Evolutionary conservation across 2,329 filamentous ascomycete genomes (phyloP).

Genomic region (Colletotrichum orchidophilum): DNA sequence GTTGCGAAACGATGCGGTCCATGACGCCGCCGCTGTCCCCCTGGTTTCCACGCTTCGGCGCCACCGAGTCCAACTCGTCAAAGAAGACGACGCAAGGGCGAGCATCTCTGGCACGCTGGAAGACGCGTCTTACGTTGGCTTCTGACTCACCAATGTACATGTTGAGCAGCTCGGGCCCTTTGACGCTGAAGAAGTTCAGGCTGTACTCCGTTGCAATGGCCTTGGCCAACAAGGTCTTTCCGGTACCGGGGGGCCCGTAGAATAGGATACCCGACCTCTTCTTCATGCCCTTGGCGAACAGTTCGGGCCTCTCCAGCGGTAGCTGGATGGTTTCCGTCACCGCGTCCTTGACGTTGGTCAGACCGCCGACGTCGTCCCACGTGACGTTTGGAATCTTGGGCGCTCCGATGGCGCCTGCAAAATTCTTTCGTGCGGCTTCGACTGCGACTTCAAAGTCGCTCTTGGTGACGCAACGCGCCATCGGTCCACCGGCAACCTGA

Average conservation of each 20-base stretch:
- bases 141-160: constrained; percentile 98
- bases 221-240: constrained; percentile 92
- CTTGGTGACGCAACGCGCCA: constrained; percentile 80
- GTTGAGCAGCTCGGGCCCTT: constrained; percentile 89
- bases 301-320: constrained; percentile 87
- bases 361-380: constrained; percentile 94
- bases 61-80: constrained; percentile 91
- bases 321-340: constrained; percentile 96
- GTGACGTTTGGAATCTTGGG: constrained; percentile 97
- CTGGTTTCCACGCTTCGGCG: constrained; percentile 95
- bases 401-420: constrained; percentile 95
- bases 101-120: constrained; percentile 86
- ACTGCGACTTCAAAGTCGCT: constrained; percentile 92
- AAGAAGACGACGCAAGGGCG: constrained; percentile 93
- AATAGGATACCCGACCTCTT: constrained; percentile 91
- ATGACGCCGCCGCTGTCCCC: constrained; percentile 97
- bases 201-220: constrained; percentile 94
- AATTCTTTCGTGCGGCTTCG: constrained; percentile 95
- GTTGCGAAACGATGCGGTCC: constrained; percentile 95
- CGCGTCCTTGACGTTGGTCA: constrained; percentile 95
- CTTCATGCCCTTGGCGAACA: constrained; percentile 98
- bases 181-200: constrained; percentile 94
- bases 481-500: constrained; percentile 85
- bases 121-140: constrained; percentile 89
- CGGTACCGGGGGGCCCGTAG: constrained; percentile 90